Base-by-base conservation (phyloP, 2,329 filamentous ascomycete genomes). In the Arthrinium puccinioides region DNA sequence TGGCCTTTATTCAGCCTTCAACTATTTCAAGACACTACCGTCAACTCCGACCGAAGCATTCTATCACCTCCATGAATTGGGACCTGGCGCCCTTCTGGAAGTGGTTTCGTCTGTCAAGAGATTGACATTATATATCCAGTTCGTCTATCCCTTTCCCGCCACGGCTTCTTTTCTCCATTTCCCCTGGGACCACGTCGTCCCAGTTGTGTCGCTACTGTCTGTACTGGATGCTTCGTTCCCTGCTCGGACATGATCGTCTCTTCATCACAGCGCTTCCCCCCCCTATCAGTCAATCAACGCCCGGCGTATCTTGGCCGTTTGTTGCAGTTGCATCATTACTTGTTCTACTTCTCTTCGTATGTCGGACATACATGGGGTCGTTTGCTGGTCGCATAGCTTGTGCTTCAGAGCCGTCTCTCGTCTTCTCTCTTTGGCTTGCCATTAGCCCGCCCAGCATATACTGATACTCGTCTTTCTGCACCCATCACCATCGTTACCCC, bases 321-420 rank as follows among this genome's bases (percentile, higher is more conserved):
- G n/a, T n/a, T n/a, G n/a, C n/a, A n/a, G n/a, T n/a, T n/a, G n/a
- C n/a, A 14, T 19, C 9, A 15, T 30, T 15, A 10, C 10, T 15
- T 30, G 25, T 27, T 21, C 26, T 27, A 30, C 23, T 37, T 27
- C 23, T 37, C 35, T 23, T 16, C 16, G 13, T 30, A 30, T 9
- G 28, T 10, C 9, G 28, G 10, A 11, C 14, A 11, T 37, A 21
- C 27, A 21, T 30, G 23, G 21, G 20, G 44, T 50, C 42, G 52
- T 54, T 57, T 54, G 55, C 48, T 55, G 54, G 46, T 53, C 49
- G 50, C 51, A 44, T 51, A 49, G 49, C 50, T 47, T 45, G 47
- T 44, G 54, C 53, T 51, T 46, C 40, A 42, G 42, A 49, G 46
- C 42, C 49, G 47, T 40, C 26, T 37, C 28, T 38, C 45, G 49